Base-by-base conservation (phyloP, 2,329 filamentous ascomycete genomes). In the Falciphora oryzae region DNA sequence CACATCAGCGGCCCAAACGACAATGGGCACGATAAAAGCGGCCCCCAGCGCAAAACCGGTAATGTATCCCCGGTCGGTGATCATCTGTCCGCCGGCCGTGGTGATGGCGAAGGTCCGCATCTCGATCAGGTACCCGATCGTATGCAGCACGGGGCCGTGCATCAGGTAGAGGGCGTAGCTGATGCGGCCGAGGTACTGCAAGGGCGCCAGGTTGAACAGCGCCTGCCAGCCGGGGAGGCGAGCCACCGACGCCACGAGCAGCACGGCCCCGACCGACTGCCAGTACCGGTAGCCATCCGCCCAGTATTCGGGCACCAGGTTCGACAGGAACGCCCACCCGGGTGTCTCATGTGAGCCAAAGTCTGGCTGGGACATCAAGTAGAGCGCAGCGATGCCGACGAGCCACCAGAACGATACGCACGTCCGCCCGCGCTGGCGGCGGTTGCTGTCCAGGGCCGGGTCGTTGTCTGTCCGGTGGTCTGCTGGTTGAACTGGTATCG, bases 131-230 rank as follows among this genome's bases (percentile, higher is more conserved):
- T 83, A 87, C 13, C 89, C 88, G 0, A 80, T 79, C 0, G 79
- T 80, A 78, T 79, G 83, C 1, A 90, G 75, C 1, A 90, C 73
- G 0, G 86, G 86, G 0, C 87, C 87, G 68, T 90, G 87, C 14
- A 89, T 79, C 7, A 89, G 77, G 73, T 90, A 90, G 13, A 90
- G 75, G 2, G 83, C 79, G 71, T 83, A 90, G 0, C 85, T 88
- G 64, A 89, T 79, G 60, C 82, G 81, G 0, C 86, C 87, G 2
- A 89, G 78, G 66, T 87, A 88, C 70, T 87, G 86, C 69, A 81
- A 83, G 69, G 86, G 81, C 4, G 76, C 75, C 0, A 76, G 77
- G 71, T 87, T 86, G 69, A 89, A 88, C 70, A 88, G 84, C 2
- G 73, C 67, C 73, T 81, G 83, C n/a, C 89, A 76, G 80, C 80